Percentiles rank a stretch among this genome's conserved stretches.
phyloP scores from a whole-genome alignment of 805 yeast genomes.

The Kuraishia cidri region DNA sequence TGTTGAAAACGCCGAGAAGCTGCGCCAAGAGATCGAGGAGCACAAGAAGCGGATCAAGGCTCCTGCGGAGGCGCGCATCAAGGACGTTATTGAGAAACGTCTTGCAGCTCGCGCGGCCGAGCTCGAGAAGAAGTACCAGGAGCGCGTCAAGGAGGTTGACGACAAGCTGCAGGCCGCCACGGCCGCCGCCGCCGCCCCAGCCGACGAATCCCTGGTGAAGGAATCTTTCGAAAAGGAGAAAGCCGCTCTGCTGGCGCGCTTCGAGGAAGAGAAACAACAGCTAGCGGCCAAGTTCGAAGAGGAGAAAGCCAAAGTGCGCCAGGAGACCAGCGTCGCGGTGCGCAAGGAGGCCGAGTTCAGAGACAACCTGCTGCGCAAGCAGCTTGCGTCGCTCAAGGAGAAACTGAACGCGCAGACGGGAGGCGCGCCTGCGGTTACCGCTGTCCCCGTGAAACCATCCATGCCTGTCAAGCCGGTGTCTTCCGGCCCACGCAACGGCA shows the following conservation, averaged over 20 bases:
- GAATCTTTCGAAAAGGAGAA: conserved; percentile 6
- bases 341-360: conserved; percentile 53
- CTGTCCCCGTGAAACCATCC: not conserved
- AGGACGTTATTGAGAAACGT: conserved; percentile 23
- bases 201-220: not conserved
- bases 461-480: too few relatives aligned
- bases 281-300: conserved; percentile 10
- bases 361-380: conserved; percentile 42
- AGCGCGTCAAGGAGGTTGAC: conserved; percentile 10
- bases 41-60: conserved; percentile 24
- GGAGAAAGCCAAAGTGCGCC: conserved; percentile 27
- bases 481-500: too few relatives aligned
- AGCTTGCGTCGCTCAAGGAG: conserved; percentile 40
- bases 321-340: conserved; percentile 36
- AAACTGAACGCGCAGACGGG: conserved; percentile 15
- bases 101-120: conserved; percentile 22
- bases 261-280: conserved; percentile 11
- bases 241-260: conserved; percentile 6
- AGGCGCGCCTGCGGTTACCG: conserved; percentile 1
- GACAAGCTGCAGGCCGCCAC: conserved; percentile 4
- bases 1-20: conserved; percentile 7
- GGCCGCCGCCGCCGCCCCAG: not conserved
- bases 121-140: conserved; percentile 18
- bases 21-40: conserved; percentile 8
- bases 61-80: conserved; percentile 25